Evolutionary conservation across 768 basidiomycete genomes (phyloP).

Genomic region (Lactifluus piperatus): DNA sequence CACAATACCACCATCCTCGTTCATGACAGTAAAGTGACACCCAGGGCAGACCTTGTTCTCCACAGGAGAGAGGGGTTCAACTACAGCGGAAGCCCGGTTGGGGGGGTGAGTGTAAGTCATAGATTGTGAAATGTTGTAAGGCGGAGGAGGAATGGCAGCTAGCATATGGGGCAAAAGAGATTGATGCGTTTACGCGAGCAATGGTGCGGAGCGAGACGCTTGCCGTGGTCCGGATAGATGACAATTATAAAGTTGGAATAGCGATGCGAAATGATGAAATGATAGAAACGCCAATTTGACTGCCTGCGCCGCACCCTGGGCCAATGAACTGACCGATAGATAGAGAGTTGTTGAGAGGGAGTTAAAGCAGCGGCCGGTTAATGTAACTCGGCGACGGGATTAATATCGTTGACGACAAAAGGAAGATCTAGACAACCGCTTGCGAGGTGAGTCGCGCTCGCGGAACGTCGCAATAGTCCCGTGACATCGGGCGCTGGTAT

Average conservation of each 20-base stretch:
- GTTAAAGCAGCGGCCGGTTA: neutral
- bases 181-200: neutral
- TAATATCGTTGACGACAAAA: neutral
- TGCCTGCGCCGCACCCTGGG: neutral
- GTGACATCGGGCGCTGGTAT: slow-evolving; percentile 4
- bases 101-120: slow-evolving; percentile 10
- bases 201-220: neutral
- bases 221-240: neutral
- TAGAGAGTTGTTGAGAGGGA: neutral
- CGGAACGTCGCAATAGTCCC: neutral
- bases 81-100: neutral
- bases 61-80: slow-evolving; percentile 17
- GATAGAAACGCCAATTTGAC: neutral
- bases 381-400: neutral
- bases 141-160: slow-evolving; percentile 8
- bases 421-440: neutral
- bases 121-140: slow-evolving; percentile 9
- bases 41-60: slow-evolving; percentile 71
- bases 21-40: slow-evolving; percentile 72
- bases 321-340: neutral
- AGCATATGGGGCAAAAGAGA: slow-evolving; percentile 4
- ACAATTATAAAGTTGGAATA: neutral
- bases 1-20: slow-evolving; percentile 76
- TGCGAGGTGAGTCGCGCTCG: neutral
- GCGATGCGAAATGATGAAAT: neutral